Percentiles rank a stretch among this genome's conserved stretches.
phyloP scores from a whole-genome alignment of 2,329 filamentous ascomycete species.

The Xylaria sp. region DNA sequence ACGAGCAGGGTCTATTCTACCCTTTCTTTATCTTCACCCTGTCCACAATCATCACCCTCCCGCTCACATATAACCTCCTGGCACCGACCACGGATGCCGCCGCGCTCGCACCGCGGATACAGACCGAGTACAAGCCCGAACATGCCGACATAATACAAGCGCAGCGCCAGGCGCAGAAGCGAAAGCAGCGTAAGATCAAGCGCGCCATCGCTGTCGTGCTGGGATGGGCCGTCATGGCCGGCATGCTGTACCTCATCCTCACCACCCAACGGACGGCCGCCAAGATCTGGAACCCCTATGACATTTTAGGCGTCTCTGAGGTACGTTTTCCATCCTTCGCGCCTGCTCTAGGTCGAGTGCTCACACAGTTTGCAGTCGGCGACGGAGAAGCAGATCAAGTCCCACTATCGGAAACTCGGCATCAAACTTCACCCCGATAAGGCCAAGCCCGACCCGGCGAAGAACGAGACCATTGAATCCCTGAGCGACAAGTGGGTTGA shows the following conservation, averaged over 20 bases:
- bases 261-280: conserved; percentile 71
- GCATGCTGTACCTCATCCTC: conserved; percentile 89
- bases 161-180: conserved; percentile 83
- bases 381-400: conserved; percentile 89
- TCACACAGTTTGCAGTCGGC: conserved; percentile 54
- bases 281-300: conserved; percentile 96
- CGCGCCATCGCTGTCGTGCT: conserved; percentile 73
- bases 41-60: conserved; percentile 82
- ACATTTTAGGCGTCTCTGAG: conserved; percentile 84
- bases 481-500: conserved; percentile 92
- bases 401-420: conserved; percentile 84
- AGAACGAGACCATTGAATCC: conserved; percentile 85
- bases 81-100: conserved; percentile 76
- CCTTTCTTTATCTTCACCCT: conserved; percentile 97
- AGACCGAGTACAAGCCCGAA: conserved; percentile 77
- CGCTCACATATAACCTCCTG: conserved; percentile 86
- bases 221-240: conserved; percentile 83
- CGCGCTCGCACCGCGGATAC: conserved; percentile 79
- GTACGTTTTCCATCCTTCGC: conserved; percentile 49
- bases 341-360: neutral
- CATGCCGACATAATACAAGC: conserved; percentile 82
- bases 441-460: conserved; percentile 75
- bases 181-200: conserved; percentile 87
- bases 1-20: conserved; percentile 98
- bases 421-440: conserved; percentile 93